Conservation (phyloP, 139 green algal species). For the Coelastrella sp. region DNA sequence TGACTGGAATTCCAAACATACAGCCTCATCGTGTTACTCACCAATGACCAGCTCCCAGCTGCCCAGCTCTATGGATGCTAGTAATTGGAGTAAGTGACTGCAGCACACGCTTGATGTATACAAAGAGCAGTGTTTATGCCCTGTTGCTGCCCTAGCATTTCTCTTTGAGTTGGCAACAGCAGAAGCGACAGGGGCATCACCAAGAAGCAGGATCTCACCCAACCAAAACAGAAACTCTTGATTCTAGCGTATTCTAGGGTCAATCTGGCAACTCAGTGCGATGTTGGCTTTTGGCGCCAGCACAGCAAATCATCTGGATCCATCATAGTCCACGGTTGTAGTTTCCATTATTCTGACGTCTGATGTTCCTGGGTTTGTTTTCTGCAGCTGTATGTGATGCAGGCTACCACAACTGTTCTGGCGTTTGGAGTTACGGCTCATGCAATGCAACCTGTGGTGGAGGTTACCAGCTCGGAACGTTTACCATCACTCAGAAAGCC, state of each 20-base stretch:
- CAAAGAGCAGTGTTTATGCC: neutral
- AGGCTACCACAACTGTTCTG: neutral
- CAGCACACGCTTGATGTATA: neutral
- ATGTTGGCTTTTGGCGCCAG: too few relatives aligned
- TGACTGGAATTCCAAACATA: neutral
- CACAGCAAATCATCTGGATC: neutral
- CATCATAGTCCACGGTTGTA: neutral
- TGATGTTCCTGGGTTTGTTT: neutral
- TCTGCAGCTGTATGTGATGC: neutral
- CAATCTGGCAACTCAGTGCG: too few relatives aligned
- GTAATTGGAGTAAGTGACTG: neutral
- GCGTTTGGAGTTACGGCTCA: neutral
- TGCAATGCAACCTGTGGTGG: constrained; percentile 12
- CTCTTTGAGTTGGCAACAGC: neutral
- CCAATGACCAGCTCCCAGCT: neutral
- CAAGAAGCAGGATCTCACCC: too few relatives aligned
- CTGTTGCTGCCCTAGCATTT: neutral
- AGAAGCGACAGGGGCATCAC: too few relatives aligned
- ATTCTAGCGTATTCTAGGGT: too few relatives aligned
- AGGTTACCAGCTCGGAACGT: neutral
- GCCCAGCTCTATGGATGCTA: neutral
- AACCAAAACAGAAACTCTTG: too few relatives aligned
- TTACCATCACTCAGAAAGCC: neutral
- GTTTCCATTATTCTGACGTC: neutral
- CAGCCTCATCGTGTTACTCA: neutral